Base-by-base conservation (phyloP, 2,329 filamentous ascomycete genomes). In the Penicillium psychrosexuale region DNA sequence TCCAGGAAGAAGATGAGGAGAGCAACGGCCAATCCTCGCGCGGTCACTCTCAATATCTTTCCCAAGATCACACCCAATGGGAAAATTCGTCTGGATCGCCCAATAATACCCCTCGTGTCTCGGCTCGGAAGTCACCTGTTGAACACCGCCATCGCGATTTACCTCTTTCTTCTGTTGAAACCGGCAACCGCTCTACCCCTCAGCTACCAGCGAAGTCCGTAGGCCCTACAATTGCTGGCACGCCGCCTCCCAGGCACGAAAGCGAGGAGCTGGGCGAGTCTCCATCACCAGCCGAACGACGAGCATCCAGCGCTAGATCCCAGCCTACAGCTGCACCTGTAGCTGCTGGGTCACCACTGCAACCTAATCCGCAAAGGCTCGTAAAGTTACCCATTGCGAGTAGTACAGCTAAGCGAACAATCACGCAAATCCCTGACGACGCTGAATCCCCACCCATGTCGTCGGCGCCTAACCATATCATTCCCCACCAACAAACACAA, bases 211-310 rank as follows among this genome's bases (percentile, higher is more conserved):
- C 24, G 47, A 56, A n/a, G 51, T 62, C 33, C 3, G 3, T 13
- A 8, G 22, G 33, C 2, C 39, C 12, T 17, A 61, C 55, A 27
- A 59, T 65, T 28, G 60, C 61, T 5, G 51, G 36, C 4, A 65
- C 66, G 9, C 61, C 62, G 28, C 44, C 57, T 5, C 47, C 34
- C 19, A 59, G 55, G 43, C 62, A 62, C 37, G 57, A 52, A 34
- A 69, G 66, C n/a, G 62, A 69, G 51, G 68, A 70, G 47, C 55
- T 69, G 5, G 65, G 67, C 5, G 64, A 57, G 12, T 68, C 60
- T 11, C 60, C 64, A 4, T 51, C 53, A 9, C 56, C 63, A 9
- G 39, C 47, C 7, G 28, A 37, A 7, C 48, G 31, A 33, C 55
- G 39, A 27, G 19, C 52, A 5, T 46, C 51, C 3, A 53, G 47